These are phyloP conservation scores for Trichophyton schoenleinii DNA, from an alignment of 2,329 filamentous ascomycete species.

Conservation along the genomic window DNA sequence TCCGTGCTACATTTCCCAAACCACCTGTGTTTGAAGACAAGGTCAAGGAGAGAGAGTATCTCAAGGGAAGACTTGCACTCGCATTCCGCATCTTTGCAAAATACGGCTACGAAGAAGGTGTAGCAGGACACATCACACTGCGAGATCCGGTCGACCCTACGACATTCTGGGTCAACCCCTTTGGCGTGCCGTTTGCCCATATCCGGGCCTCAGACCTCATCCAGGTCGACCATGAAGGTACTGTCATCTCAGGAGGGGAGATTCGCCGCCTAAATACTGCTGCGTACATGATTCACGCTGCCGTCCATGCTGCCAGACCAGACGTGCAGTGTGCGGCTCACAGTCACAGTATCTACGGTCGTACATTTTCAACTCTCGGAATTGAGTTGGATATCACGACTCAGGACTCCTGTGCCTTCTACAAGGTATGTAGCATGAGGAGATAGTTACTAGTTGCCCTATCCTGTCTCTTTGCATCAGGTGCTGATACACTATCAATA, in stretches of 20 bases:
- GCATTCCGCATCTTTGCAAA: constrained; percentile 49
- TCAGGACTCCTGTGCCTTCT: constrained; percentile 35
- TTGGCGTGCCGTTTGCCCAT: constrained; percentile 47
- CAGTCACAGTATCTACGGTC: constrained; percentile 42
- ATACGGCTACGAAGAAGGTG: constrained; percentile 46
- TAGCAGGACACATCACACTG: constrained; percentile 52
- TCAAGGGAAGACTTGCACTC: constrained; percentile 43
- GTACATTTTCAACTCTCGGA: constrained; percentile 32
- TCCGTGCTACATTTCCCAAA: constrained; percentile 18
- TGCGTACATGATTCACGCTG: constrained; percentile 41
- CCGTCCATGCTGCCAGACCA: constrained; percentile 43
- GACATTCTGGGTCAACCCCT: constrained; percentile 56
- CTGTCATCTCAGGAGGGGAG: constrained; percentile 50
- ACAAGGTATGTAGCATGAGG: constrained; percentile 23
- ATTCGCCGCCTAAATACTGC: constrained; percentile 36
- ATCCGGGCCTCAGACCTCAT: constrained; percentile 57
- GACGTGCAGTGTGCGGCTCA: constrained; percentile 45
- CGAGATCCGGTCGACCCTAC: constrained; percentile 47
- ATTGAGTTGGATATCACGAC: constrained; percentile 34
- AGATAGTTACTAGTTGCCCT: neutral
- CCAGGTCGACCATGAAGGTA: constrained; percentile 48
- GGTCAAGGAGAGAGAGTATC: constrained; percentile 38
- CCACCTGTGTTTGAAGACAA: constrained; percentile 32
- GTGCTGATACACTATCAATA: constrained; percentile 10
- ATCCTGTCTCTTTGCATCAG: neutral